These are phyloP conservation scores for Schizosaccharomyces octosporus DNA, from an alignment of 805 yeast species.

Conservation along the genomic window DNA sequence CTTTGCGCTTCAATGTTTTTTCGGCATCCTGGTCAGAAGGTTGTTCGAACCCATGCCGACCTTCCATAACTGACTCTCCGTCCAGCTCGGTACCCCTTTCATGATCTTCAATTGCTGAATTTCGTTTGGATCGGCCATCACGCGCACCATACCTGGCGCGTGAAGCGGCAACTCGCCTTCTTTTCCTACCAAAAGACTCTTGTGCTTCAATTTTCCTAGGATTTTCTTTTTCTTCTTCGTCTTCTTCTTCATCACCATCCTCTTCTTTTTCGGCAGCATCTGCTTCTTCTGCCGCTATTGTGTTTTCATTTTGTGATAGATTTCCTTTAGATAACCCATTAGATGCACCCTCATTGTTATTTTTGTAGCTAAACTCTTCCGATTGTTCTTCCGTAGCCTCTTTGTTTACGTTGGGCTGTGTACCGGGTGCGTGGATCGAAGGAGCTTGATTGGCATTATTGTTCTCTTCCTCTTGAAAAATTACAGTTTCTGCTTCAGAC, in stretches of 20 bases:
- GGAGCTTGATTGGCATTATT: background rate
- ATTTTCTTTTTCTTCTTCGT: background rate
- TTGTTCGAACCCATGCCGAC: background rate
- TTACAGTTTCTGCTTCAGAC: background rate
- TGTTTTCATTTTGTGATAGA: too few species aligned
- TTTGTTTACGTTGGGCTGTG: too few species aligned
- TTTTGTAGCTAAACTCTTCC: too few species aligned
- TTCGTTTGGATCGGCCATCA: background rate
- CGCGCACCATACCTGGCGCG: background rate
- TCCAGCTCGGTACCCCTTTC: background rate
- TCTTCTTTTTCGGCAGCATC: too few species aligned
- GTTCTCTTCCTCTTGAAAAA: background rate
- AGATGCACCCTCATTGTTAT: too few species aligned
- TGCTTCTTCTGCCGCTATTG: too few species aligned
- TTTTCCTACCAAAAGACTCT: too few species aligned
- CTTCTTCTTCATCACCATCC: background rate
- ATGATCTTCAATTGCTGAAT: background rate
- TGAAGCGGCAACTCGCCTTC: background rate
- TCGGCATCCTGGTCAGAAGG: background rate
- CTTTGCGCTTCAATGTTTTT: background rate
- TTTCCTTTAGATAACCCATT: too few species aligned
- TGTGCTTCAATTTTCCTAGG: too few species aligned
- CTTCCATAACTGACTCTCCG: background rate
- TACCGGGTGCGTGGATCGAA: background rate
- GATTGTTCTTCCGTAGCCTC: too few species aligned